These are phyloP conservation scores for Eucommia ulmoides DNA, from an alignment of 257 asterid species.

Conservation along the genomic window DNA sequence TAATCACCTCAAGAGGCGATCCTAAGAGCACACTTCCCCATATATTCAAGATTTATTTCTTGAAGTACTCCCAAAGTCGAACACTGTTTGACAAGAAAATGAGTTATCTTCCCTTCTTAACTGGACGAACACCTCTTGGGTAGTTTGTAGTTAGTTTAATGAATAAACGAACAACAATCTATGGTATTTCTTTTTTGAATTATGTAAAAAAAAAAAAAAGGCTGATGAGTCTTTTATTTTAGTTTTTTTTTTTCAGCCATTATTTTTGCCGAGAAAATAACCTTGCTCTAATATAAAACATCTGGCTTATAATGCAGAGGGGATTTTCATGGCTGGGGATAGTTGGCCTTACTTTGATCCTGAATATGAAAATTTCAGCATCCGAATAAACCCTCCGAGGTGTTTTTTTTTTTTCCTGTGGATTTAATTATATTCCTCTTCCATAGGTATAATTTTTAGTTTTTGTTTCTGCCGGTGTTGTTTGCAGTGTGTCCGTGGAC, in stretches of 20 bases:
- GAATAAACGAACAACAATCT: neutral
- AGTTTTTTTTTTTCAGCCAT: neutral
- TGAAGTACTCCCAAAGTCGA: too few relatives aligned
- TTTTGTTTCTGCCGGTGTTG: slow-evolving; percentile 14
- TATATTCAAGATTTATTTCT: too few relatives aligned
- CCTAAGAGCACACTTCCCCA: too few relatives aligned
- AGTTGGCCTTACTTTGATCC: slow-evolving; percentile 93
- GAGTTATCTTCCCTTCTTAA: too few relatives aligned
- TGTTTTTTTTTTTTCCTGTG: slow-evolving; percentile 5
- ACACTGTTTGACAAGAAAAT: too few relatives aligned
- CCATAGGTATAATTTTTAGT: slow-evolving; percentile 2
- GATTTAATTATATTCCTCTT: neutral
- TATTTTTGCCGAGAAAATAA: neutral
- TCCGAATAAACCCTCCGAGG: slow-evolving; percentile 99
- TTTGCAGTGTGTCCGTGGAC: slow-evolving; percentile 86
- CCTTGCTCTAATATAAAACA: neutral
- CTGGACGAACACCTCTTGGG: too few relatives aligned
- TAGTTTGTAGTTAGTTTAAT: neutral
- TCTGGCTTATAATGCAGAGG: neutral
- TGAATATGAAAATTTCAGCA: slow-evolving; percentile 85
- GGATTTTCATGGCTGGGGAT: neutral
- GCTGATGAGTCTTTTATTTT: neutral
- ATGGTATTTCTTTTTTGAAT: neutral
- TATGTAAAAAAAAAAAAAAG: too few relatives aligned
- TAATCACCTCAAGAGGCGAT: too few relatives aligned